Conservation (phyloP, 805 yeast genomes). For the Isabelozyma gotoi region DNA sequence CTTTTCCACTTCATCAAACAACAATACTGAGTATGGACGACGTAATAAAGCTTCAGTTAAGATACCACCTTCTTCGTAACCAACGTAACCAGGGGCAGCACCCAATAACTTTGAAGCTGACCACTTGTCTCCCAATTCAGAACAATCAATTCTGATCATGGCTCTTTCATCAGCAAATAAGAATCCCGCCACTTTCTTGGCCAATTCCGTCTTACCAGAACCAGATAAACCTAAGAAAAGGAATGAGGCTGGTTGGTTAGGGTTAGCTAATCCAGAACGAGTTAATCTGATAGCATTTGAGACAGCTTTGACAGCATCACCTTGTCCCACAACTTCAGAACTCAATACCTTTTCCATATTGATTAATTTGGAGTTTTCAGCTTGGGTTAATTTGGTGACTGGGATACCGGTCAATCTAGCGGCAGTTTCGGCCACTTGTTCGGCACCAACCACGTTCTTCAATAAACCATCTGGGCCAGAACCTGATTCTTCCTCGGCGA, state of each 20-base stretch:
- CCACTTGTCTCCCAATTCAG: conserved; percentile 93
- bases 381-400: conserved; percentile 88
- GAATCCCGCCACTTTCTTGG: conserved; percentile 95
- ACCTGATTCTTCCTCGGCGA: conserved; percentile 71
- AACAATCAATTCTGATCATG: conserved; percentile 96
- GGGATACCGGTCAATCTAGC: conserved; percentile 97
- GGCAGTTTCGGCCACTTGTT: conserved; percentile 94
- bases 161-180: conserved; percentile 95
- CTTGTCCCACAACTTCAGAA: conserved; percentile 87
- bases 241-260: conserved; percentile 95
- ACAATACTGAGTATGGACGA: conserved; percentile 92
- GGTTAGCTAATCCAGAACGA: conserved; percentile 94
- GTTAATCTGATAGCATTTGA: conserved; percentile 91
- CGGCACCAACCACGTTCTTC: conserved; percentile 87
- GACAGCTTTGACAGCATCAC: conserved; percentile 94
- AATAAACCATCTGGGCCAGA: conserved; percentile 65
- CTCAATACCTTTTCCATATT: conserved; percentile 90
- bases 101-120: conserved; percentile 93
- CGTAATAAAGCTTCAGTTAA: conserved; percentile 89
- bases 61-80: conserved; percentile 97
- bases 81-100: conserved; percentile 94
- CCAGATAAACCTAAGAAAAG: conserved; percentile 93
- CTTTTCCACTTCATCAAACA: conserved; percentile 97
- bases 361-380: conserved; percentile 90
- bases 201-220: conserved; percentile 97